phyloP scores from a whole-genome alignment of 2,329 filamentous ascomycete genomes.

The Cordyceps cicadae region DNA sequence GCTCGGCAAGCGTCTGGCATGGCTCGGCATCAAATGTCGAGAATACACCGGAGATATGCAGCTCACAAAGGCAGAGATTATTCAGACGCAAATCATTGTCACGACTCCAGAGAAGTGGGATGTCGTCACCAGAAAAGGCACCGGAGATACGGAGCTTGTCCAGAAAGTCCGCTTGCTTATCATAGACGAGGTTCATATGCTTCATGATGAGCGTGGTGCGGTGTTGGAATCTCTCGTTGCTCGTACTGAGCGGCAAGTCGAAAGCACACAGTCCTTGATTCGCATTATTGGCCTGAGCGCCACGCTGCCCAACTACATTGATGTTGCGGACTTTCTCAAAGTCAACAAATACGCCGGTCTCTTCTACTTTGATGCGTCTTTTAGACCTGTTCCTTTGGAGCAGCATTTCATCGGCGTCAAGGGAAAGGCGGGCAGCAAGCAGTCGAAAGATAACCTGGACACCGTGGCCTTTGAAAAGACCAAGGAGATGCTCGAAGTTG shows the following conservation, averaged over 20 bases:
- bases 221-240: conserved; percentile 94
- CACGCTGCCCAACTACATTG: conserved; percentile 90
- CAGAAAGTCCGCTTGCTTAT: conserved; percentile 95
- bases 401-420: conserved; percentile 97
- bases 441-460: conserved; percentile 83
- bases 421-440: conserved; percentile 74
- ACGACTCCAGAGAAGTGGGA: conserved; percentile 99
- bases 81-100: conserved; percentile 94
- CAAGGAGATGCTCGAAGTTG: conserved; percentile 77
- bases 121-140: conserved; percentile 93
- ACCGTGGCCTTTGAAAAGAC: conserved; percentile 87
- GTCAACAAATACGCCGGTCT: conserved; percentile 88
- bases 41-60: conserved; percentile 99
- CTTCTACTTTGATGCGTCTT: conserved; percentile 96
- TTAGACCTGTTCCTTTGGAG: conserved; percentile 89
- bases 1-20: conserved; percentile 80
- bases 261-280: conserved; percentile 95
- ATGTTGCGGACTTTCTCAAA: conserved; percentile 93
- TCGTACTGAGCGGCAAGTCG: conserved; percentile 88
- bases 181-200: conserved; percentile 98
- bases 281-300: conserved; percentile 92
- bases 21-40: conserved; percentile 85
- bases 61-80: conserved; percentile 89
- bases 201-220: conserved; percentile 93
- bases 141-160: conserved; percentile 92